Base-by-base conservation (phyloP, 768 basidiomycete species). In the Sistotremastrum niveocremeum region DNA sequence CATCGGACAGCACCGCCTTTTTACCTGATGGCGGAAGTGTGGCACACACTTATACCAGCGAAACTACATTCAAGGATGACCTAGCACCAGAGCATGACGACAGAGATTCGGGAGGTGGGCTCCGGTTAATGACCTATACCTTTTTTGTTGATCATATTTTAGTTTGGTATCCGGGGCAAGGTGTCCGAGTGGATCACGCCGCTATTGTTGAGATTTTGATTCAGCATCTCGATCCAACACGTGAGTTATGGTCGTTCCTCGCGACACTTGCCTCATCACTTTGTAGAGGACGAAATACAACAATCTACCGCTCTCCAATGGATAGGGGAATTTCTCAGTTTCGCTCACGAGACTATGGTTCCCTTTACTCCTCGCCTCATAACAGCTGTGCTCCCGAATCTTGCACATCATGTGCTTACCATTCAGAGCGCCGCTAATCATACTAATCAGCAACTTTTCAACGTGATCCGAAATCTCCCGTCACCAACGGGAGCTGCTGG, bases 121-220 rank as follows among this genome's bases (percentile, higher is more conserved):
- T 41, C 11, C 12, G 28, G 37, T 52, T 28, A 0, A 30, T 10
- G 31, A 28, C 8, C 20, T 20, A 20, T 20, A 41, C 37, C 43
- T 28, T 40, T 44, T 41, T 43, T 53, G 12, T 44, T 32, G 35
- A 30, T 40, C 46, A 41, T 57, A 38, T 57, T 47, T 12, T 51
- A 87, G 84, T 77, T 36, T 97, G 89, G 89, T 66, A 84, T 30
- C 93, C 91, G 11, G 95, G 94, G 3, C 89, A 97, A 65, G 93
- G 90, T 0, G 90, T 98, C 7, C 74, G 71, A 46, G 81, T 99
- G 49, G 85, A 98, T 60, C 90, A 91, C 58, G 75, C 81, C 10
- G 81, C 91, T 3, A 88, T 99, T 44, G 79, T 97, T 35, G 90
- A 97, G 57, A 98, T 94, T 52, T 65, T 99, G 39, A 79, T 98